Base-by-base conservation (phyloP, 192 early-diverging fungal genomes). In the Backusella liffmaniae region DNA sequence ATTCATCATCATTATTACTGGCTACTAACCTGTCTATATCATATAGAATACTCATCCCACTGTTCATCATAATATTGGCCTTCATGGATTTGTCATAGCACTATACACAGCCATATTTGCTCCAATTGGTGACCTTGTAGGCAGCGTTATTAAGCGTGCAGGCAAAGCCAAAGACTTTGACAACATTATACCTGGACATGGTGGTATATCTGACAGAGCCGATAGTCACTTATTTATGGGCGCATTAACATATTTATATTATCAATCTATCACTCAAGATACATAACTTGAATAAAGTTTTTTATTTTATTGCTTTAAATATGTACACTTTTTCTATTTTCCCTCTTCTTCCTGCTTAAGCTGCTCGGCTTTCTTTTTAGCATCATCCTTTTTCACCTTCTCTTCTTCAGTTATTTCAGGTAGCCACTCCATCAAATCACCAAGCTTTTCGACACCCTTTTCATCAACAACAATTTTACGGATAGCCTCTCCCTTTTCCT, bases 141-240 rank as follows among this genome's bases (percentile, higher is more conserved):
- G 96, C 1, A 94, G 92, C 76, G 96, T 95, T 7, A 90, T 97
- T 71, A 99, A 99, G 84, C 86, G 97, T 36, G 96, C 97, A 4
- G 96, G 96, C 84, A 94, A 96, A 62, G 90, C 97, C 80, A 98
- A 99, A 77, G 97, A 99, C 81, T 99, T 97, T 87, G 94, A 93
- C 10, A 90, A 95, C 79, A 94, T 91, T 51, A 99, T 99, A 79
- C 97, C 97, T 6, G 97, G 97, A 26, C 97, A 99, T 79, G 97
- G 97, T 72, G 97, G 97, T 10, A 88, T 99, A 23, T 97, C 97
- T 0, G 97, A 99, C 83, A 91, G 97, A 29, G 95, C 97, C 85
- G 96, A 99, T 80, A 97, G 97, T 78, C 97, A 99, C 85, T 95
- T 99, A 74, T 82, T 99, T 69, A 97, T 98, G 95, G 94, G 92